A percentile compares a stretch with the other conserved stretches of the same genome.
Conservation (phyloP, 768 basidiomycete species). For the Butyriboletus loyo region DNA sequence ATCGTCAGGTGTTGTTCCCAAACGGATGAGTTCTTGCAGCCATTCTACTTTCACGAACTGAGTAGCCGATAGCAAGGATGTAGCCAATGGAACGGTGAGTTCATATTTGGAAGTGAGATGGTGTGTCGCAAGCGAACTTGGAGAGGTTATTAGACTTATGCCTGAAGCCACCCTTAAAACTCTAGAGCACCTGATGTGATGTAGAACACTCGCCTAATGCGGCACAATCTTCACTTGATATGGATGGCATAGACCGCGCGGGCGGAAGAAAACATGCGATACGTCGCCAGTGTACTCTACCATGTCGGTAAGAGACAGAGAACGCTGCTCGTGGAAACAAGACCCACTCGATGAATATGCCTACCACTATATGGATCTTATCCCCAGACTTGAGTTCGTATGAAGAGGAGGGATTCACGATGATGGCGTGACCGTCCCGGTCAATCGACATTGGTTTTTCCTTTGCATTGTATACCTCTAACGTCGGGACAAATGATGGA, state of each 20-base stretch:
- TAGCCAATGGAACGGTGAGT: conserved; percentile 47
- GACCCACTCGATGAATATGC: conserved; percentile 45
- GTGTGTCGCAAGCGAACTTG: conserved; percentile 53
- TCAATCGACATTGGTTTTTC: conserved; percentile 44
- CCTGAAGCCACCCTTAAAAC: conserved; percentile 32
- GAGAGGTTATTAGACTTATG: conserved; percentile 49
- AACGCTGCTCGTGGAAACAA: background rate
- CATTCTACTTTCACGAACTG: conserved; percentile 66
- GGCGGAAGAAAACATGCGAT: conserved; percentile 48
- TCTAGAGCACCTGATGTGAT: background rate
- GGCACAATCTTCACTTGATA: conserved; percentile 44
- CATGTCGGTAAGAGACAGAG: conserved; percentile 1
- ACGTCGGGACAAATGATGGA: conserved; percentile 44
- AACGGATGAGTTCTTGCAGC: conserved; percentile 57
- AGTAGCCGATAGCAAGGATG: conserved; percentile 57
- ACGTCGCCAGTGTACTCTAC: conserved; percentile 50
- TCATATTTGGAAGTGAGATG: conserved; percentile 54
- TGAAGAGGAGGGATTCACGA: conserved; percentile 37
- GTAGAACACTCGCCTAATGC: conserved; percentile 47
- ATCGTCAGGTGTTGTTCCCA: conserved; percentile 39
- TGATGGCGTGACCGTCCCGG: conserved; percentile 32
- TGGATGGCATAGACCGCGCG: conserved; percentile 33
- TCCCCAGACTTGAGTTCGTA: conserved; percentile 56
- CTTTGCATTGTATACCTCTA: conserved; percentile 48
- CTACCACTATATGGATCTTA: conserved; percentile 42